Conservation (phyloP, 1,284 basidiomycete genomes). For the Heterobasidion irregulare region DNA sequence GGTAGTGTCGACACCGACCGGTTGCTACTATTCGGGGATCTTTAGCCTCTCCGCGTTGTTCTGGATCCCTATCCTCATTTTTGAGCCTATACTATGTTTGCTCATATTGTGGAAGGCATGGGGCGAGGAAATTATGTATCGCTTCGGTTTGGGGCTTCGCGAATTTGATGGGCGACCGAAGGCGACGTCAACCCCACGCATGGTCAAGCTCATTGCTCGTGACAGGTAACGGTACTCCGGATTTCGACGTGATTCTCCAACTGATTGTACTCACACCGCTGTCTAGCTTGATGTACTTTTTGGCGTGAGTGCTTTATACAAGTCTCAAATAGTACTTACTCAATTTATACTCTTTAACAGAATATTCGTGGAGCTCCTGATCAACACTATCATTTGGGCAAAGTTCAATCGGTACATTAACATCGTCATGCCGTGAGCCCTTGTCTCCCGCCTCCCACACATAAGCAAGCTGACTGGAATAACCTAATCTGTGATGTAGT, state of each 20-base stretch:
- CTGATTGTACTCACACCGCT: background rate
- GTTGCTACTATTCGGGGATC: constrained; percentile 18
- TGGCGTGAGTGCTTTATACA: constrained; percentile 7
- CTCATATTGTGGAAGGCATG: constrained; percentile 18
- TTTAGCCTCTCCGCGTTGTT: constrained; percentile 18
- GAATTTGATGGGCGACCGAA: background rate
- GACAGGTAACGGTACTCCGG: constrained; percentile 8
- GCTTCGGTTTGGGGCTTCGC: background rate
- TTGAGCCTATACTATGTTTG: constrained; percentile 18
- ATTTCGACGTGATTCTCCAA: background rate
- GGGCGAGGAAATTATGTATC: constrained; percentile 1
- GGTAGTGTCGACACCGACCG: constrained; percentile 17
- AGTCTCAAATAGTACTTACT: background rate
- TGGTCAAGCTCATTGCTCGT: constrained; percentile 11
- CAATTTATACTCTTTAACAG: constrained; percentile 3
- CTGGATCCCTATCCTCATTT: background rate
- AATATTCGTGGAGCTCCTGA: constrained; percentile 15
- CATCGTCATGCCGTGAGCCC: constrained; percentile 19
- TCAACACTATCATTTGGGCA: constrained; percentile 18
- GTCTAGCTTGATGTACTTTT: constrained; percentile 14
- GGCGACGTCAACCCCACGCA: background rate
- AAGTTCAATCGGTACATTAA: constrained; percentile 16
- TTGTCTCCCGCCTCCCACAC: background rate
- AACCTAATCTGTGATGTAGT: constrained; percentile 4
- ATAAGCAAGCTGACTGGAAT: background rate